phyloP scores from a whole-genome alignment of 1,139 yeast genomes.

The Martiniozyma asiatica region DNA sequence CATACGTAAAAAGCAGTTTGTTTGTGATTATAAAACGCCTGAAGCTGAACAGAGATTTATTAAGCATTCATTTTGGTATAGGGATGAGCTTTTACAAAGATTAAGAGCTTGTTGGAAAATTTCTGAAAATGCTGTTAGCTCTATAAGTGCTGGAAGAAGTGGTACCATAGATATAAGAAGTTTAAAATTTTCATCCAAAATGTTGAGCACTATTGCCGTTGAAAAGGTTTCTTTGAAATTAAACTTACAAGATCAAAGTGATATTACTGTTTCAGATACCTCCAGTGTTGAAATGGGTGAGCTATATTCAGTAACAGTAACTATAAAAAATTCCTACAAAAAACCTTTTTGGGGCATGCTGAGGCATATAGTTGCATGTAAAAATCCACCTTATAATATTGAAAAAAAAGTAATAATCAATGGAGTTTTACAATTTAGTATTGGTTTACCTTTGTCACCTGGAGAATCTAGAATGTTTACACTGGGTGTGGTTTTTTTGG shows the following conservation, averaged over 20 bases:
- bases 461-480: conserved; percentile 30
- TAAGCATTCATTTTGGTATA: conserved; percentile 68
- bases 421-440: conserved; percentile 51
- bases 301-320: conserved; percentile 38
- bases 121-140: conserved; percentile 10
- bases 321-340: conserved; percentile 33
- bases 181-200: conserved; percentile 43
- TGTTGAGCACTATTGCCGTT: conserved; percentile 38
- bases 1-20: conserved; percentile 58
- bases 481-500: conserved; percentile 49
- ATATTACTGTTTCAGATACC: conserved; percentile 9
- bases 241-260: conserved; percentile 16
- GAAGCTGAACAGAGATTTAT: conserved; percentile 39
- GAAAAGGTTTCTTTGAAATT: conserved; percentile 35
- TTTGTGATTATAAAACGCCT: conserved; percentile 48
- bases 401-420: conserved; percentile 47
- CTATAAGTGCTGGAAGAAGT: conserved; percentile 22
- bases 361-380: conserved; percentile 49
- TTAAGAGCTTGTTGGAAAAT: conserved; percentile 57
- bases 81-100: conserved; percentile 48
- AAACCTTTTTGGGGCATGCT: conserved; percentile 40
- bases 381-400: conserved; percentile 23
- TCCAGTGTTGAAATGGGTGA: conserved; percentile 28
- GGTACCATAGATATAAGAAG: conserved; percentile 61
- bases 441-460: conserved; percentile 30